Conservation (phyloP, 1,284 basidiomycete species). For the Pulchroboletus neoregius region DNA sequence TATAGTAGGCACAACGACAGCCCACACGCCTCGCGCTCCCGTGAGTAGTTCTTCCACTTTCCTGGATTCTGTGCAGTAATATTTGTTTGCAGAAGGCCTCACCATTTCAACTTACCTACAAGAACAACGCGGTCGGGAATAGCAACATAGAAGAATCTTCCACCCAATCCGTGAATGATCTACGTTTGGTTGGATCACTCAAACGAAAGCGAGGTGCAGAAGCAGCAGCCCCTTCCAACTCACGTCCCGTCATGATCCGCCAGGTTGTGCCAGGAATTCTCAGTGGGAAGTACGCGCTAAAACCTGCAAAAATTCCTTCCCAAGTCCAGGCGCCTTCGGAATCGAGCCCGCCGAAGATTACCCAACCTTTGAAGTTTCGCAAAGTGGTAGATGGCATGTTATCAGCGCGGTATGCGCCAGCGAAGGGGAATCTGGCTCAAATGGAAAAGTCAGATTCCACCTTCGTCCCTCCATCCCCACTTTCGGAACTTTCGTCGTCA, state of each 20-base stretch:
- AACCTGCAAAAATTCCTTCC: constrained; percentile 15
- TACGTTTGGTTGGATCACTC: constrained; percentile 20
- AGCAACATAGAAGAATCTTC: constrained; percentile 28
- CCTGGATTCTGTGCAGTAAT: constrained; percentile 5
- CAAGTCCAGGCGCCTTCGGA: constrained; percentile 12
- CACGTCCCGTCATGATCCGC: constrained; percentile 31
- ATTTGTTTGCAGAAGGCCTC: constrained; percentile 8
- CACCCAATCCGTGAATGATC: constrained; percentile 13
- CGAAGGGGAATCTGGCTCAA: constrained; percentile 15
- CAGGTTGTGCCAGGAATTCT: constrained; percentile 39
- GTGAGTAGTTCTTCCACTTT: constrained; percentile 19
- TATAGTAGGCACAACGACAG: neutral
- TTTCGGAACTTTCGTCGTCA: constrained; percentile 29
- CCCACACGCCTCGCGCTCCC: neutral
- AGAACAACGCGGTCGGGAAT: constrained; percentile 23
- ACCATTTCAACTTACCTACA: constrained; percentile 7
- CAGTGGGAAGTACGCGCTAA: constrained; percentile 29
- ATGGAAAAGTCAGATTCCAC: constrained; percentile 4
- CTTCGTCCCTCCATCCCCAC: constrained; percentile 19
- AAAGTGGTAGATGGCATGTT: constrained; percentile 38
- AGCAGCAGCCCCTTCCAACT: constrained; percentile 22
- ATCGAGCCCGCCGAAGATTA: constrained; percentile 23
- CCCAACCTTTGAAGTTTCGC: constrained; percentile 31
- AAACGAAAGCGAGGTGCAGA: constrained; percentile 44
- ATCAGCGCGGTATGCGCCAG: constrained; percentile 25